Evolutionary conservation across 257 asterid genomes (phyloP).

Genomic region (Ilex asprella): DNA sequence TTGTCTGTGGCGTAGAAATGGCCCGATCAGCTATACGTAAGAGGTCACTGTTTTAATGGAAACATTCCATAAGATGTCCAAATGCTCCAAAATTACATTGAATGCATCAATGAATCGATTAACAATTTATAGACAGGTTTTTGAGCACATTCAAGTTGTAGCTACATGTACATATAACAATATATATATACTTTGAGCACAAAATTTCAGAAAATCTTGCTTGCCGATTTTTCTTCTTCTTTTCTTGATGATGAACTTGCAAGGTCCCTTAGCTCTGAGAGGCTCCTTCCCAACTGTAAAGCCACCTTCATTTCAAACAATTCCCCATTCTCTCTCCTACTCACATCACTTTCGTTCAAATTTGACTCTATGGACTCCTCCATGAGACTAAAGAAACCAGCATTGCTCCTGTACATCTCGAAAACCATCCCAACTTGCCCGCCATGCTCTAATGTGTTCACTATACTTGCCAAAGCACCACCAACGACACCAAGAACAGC

Average conservation of each 20-base stretch:
- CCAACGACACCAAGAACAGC: constrained; percentile 34
- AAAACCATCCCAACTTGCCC: constrained; percentile 81
- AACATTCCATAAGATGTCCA: too few species aligned
- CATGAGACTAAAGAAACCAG: constrained; percentile 63
- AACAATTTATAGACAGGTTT: too few species aligned
- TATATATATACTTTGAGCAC: too few species aligned
- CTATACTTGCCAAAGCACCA: constrained; percentile 65
- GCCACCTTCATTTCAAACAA: constrained; percentile 59
- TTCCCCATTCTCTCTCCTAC: constrained; percentile 61
- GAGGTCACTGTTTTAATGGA: too few species aligned
- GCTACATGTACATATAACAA: too few species aligned
- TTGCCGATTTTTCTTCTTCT: constrained; percentile 40
- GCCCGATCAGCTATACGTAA: too few species aligned
- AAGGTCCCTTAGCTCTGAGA: constrained; percentile 53
- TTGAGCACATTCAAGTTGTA: too few species aligned
- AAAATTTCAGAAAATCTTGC: constrained; percentile 54
- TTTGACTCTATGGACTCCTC: constrained; percentile 52
- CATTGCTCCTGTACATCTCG: constrained; percentile 74
- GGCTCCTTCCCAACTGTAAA: constrained; percentile 62
- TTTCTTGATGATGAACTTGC: constrained; percentile 22
- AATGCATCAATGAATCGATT: too few species aligned
- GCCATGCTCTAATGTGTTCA: constrained; percentile 65
- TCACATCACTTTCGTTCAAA: constrained; percentile 35
- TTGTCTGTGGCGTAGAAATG: too few species aligned
- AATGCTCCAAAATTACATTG: too few species aligned